phyloP scores from a whole-genome alignment of 805 yeast species.

The Wickerhamiella dianesei region DNA sequence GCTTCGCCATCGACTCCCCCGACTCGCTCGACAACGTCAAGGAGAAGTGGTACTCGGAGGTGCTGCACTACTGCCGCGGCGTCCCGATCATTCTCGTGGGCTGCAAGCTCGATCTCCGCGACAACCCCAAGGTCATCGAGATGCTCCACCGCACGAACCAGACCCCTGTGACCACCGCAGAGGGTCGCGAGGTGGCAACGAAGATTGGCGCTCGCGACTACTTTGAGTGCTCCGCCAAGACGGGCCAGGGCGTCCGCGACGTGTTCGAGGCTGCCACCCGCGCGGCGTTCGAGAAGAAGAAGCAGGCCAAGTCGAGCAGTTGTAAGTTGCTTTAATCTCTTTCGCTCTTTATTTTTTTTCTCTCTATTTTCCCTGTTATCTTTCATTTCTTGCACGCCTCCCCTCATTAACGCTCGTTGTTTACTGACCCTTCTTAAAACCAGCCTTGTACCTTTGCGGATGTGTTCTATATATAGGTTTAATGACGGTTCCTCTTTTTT shows the following conservation, averaged over 20 bases:
- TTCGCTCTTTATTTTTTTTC: neutral
- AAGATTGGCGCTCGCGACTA: slow-evolving; percentile 79
- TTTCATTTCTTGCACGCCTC: neutral
- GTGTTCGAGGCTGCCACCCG: slow-evolving; percentile 88
- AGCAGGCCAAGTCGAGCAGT: slow-evolving; percentile 12
- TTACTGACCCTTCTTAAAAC: too few relatives aligned
- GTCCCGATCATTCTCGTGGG: slow-evolving; percentile 88
- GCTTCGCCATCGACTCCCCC: slow-evolving; percentile 83
- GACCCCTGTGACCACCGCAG: slow-evolving; percentile 67
- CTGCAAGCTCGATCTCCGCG: slow-evolving; percentile 79
- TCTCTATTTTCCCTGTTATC: neutral
- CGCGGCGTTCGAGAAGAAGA: slow-evolving; percentile 47
- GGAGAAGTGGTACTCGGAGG: slow-evolving; percentile 93
- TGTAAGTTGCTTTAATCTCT: slow-evolving; percentile 1
- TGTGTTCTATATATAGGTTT: too few relatives aligned
- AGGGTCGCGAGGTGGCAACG: slow-evolving; percentile 78
- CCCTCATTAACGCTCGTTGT: neutral
- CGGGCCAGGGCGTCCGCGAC: slow-evolving; percentile 83
- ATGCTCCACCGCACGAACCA: slow-evolving; percentile 59
- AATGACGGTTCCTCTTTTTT: too few relatives aligned
- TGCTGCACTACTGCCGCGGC: slow-evolving; percentile 84
- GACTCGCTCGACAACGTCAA: slow-evolving; percentile 87
- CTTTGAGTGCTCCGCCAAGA: slow-evolving; percentile 78
- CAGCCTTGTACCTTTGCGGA: too few relatives aligned
- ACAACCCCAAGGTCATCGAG: slow-evolving; percentile 66